These are phyloP conservation scores for Diatrype stigma DNA, from an alignment of 2,329 filamentous ascomycete species.

Conservation along the genomic window DNA sequence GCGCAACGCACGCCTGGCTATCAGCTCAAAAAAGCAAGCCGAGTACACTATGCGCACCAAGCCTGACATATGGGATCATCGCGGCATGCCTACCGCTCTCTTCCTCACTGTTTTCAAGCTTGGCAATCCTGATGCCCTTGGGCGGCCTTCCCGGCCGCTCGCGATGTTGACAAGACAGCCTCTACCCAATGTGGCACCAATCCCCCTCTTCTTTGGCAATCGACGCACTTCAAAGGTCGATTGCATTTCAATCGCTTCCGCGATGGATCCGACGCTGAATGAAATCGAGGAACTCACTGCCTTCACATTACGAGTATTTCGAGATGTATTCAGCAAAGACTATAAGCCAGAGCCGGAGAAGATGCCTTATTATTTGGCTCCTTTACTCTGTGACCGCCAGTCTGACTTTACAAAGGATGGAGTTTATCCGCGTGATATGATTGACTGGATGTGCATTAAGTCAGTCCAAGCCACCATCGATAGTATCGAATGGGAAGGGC, in stretches of 20 bases:
- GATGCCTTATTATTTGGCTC: slow-evolving; percentile 82
- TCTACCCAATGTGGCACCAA: slow-evolving; percentile 61
- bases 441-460: slow-evolving; percentile 61
- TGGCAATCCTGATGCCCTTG: slow-evolving; percentile 49
- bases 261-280: slow-evolving; percentile 39
- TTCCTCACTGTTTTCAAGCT: slow-evolving; percentile 62
- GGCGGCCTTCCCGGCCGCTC: slow-evolving; percentile 58
- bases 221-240: slow-evolving; percentile 56
- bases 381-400: slow-evolving; percentile 34
- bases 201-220: slow-evolving; percentile 69
- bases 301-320: slow-evolving; percentile 74
- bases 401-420: slow-evolving; percentile 15
- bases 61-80: slow-evolving; percentile 64
- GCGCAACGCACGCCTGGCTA: slow-evolving; percentile 80
- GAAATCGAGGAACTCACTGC: slow-evolving; percentile 54
- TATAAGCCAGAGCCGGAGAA: slow-evolving; percentile 61
- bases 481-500: slow-evolving; percentile 36
- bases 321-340: slow-evolving; percentile 83
- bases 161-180: slow-evolving; percentile 64
- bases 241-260: slow-evolving; percentile 38
- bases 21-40: slow-evolving; percentile 72
- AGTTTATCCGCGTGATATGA: slow-evolving; percentile 25
- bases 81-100: slow-evolving; percentile 47
- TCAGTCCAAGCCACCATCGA: slow-evolving; percentile 29
- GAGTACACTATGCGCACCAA: slow-evolving; percentile 77